These are phyloP conservation scores for Thermoascus crustaceus DNA, from an alignment of 2,329 filamentous ascomycete species.

Conservation along the genomic window DNA sequence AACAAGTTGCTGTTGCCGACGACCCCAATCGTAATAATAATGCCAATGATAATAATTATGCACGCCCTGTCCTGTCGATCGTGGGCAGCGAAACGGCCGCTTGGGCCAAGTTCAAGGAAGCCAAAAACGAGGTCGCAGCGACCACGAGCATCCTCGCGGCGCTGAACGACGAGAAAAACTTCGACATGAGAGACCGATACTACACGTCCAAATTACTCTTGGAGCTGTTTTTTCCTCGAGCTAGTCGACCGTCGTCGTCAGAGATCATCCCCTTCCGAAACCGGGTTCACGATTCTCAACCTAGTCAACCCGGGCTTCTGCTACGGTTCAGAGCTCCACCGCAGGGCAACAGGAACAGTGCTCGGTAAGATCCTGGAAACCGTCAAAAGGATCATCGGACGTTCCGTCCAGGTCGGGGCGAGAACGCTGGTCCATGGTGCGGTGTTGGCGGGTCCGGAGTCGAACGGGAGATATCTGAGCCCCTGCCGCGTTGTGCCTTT, in stretches of 20 bases:
- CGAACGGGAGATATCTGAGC: conserved; percentile 7
- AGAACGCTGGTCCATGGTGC: conserved; percentile 12
- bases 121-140: conserved; percentile 4
- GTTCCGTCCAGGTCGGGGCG: conserved; percentile 12
- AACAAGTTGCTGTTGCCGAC: conserved; percentile 3
- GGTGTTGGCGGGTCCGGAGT: conserved; percentile 3
- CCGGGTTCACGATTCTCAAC: conserved; percentile 11
- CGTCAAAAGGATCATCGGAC: conserved; percentile 9
- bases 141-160: conserved; percentile 6
- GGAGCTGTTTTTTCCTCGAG: conserved; percentile 7
- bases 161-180: conserved; percentile 9
- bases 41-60: no score
- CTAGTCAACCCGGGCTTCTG: conserved; percentile 19
- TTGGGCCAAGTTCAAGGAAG: conserved; percentile 15
- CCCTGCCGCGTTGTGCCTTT: conserved; percentile 3
- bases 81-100: conserved; percentile 16
- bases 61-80: conserved; percentile 13
- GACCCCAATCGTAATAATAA: no score
- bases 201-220: conserved; percentile 8
- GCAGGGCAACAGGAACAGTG: conserved; percentile 2
- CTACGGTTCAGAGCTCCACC: conserved; percentile 8
- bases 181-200: conserved; percentile 9
- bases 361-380: conserved; percentile 3
- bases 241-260: background rate
- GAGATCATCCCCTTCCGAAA: no score